Evolutionary conservation across 495 filamentous ascomycete species (phyloP).

Genomic region (Cetradonia linearis): DNA sequence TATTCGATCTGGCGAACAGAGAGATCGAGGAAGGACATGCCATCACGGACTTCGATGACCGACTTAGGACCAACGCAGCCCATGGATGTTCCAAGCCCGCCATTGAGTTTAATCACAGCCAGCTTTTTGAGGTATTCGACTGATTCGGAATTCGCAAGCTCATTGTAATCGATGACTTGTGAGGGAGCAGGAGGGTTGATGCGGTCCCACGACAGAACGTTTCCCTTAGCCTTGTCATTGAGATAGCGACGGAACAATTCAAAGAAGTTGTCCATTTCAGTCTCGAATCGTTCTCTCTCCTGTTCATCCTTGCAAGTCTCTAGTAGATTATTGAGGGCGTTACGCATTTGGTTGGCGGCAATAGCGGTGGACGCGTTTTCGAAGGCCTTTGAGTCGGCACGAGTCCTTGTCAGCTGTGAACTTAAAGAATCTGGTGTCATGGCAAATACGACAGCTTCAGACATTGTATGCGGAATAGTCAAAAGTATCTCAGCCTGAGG

Average conservation of each 20-base stretch:
- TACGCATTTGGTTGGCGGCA: conserved; percentile 97
- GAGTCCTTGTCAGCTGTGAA: conserved; percentile 17
- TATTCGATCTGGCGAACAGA: conserved; percentile 99
- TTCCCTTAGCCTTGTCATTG: conserved; percentile 98
- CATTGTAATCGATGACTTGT: conserved; percentile 89
- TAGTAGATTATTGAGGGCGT: conserved; percentile 82
- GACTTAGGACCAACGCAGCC: conserved; percentile 99
- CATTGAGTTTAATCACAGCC: conserved; percentile 97
- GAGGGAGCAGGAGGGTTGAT: conserved; percentile 83
- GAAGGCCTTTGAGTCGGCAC: conserved; percentile 60
- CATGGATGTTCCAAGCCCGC: conserved; percentile 99
- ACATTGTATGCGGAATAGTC: not conserved
- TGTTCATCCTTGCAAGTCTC: conserved; percentile 75
- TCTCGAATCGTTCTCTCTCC: conserved; percentile 89
- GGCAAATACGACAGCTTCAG: not conserved
- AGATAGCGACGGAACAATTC: conserved; percentile 94
- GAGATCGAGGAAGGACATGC: conserved; percentile 99
- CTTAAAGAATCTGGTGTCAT: not conserved
- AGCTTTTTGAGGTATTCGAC: conserved; percentile 94
- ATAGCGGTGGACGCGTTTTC: conserved; percentile 98
- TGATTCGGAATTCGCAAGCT: conserved; percentile 73
- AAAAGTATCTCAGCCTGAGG: not conserved
- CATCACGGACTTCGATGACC: conserved; percentile 98
- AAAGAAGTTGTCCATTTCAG: conserved; percentile 99
- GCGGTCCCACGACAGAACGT: conserved; percentile 86